Conservation (phyloP, 257 asterid species). For the Eucommia ulmoides region DNA sequence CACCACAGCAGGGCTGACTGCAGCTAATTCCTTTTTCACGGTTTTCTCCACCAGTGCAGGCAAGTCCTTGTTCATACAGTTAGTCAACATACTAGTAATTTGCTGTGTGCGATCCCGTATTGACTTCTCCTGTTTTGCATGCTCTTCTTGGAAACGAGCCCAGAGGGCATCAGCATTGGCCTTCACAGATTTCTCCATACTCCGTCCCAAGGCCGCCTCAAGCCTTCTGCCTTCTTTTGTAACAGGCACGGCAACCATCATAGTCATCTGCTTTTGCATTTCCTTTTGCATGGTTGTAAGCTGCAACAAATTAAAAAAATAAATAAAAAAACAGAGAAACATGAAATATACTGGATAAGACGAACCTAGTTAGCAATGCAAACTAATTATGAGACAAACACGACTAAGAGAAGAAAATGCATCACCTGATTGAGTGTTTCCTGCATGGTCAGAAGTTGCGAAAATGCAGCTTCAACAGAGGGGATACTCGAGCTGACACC, state of each 20-base stretch:
- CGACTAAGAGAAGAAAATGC: not conserved
- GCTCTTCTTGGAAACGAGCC: slow-evolving; percentile 90
- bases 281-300: slow-evolving; percentile 47
- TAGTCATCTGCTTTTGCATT: slow-evolving; percentile 61
- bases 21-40: slow-evolving; percentile 62
- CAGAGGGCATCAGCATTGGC: slow-evolving; percentile 74
- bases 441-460: slow-evolving; percentile 66
- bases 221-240: slow-evolving; percentile 80
- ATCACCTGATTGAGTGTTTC: slow-evolving; percentile 76
- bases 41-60: slow-evolving; percentile 65
- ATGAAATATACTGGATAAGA: not conserved
- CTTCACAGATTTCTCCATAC: slow-evolving; percentile 69
- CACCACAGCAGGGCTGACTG: slow-evolving; percentile 70
- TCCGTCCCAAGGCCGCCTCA: slow-evolving; percentile 67
- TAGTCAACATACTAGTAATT: slow-evolving; percentile 40
- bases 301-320: slow-evolving; percentile 20
- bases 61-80: slow-evolving; percentile 70
- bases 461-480: slow-evolving; percentile 28
- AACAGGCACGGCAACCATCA: slow-evolving; percentile 48
- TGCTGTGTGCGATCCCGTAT: slow-evolving; percentile 61
- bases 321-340: not conserved
- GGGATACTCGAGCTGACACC: slow-evolving; percentile 35
- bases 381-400: not conserved
- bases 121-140: slow-evolving; percentile 70
- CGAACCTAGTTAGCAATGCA: not conserved